phyloP scores from a whole-genome alignment of 176 grass and related monocot species.

The Musa itinerans region DNA sequence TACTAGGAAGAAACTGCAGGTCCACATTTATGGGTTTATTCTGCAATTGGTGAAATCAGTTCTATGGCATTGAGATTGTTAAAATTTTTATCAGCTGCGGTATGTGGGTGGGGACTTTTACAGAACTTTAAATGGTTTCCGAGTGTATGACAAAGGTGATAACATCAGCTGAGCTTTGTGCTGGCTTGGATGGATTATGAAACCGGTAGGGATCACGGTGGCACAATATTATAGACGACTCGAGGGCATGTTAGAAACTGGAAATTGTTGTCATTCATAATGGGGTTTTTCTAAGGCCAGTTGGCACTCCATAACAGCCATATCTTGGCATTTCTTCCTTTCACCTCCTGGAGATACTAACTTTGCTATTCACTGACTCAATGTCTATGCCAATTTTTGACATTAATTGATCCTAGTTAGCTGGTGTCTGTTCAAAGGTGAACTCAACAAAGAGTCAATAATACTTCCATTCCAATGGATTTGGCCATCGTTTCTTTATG shows the following conservation, averaged over 20 bases:
- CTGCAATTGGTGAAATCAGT: neutral
- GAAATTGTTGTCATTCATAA: neutral
- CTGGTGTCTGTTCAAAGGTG: neutral
- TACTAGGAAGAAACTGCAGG: conserved; percentile 26
- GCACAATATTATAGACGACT: neutral
- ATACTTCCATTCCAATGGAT: neutral
- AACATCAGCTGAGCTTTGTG: neutral
- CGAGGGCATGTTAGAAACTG: neutral
- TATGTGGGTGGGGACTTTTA: neutral
- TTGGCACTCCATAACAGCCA: neutral
- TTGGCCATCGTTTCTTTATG: neutral
- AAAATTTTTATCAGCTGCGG: neutral
- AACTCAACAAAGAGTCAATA: neutral
- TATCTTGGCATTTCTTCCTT: neutral
- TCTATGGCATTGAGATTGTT: neutral
- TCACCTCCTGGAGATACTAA: neutral
- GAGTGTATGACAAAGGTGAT: neutral
- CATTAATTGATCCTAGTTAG: neutral
- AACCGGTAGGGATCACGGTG: neutral
- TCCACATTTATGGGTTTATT: neutral
- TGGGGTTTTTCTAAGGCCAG: neutral
- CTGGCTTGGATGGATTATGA: neutral
- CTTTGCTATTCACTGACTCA: neutral
- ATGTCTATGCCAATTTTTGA: neutral
- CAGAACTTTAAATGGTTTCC: neutral